Evolutionary conservation across 2,329 filamentous ascomycete genomes (phyloP), one percentile per base, ranked within the genome.

Genomic region (Cytospora piceicola): DNA sequence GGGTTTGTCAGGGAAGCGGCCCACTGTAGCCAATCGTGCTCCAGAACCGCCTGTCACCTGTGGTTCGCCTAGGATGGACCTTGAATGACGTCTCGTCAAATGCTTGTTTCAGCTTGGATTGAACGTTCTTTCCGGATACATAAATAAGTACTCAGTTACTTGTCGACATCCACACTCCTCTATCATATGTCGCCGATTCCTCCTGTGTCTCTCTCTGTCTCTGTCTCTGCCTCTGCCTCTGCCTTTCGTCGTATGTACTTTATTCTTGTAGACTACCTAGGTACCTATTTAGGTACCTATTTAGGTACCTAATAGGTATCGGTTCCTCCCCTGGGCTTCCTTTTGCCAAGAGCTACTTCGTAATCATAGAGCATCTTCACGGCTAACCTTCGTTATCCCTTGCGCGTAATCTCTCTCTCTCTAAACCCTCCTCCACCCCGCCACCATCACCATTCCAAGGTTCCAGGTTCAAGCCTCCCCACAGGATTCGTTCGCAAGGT

Each of bases 381-480:
- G 14, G 12, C n/a, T n/a, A 51, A 42, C 61, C 61, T 46, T 64
- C 61, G 61, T 54, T 30, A 46, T 34, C 64, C 34, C 39, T 36
- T 39, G 64, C 69, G 49, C 64, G 66, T 49, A 67, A 17, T 42
- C 39, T 79, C 79, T 39, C 36, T 42, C 39, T 79, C 79, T 39
- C 36, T n/a, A 20, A 36, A 53, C 34, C 36, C 42, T 53, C 29
- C n/a, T 58, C 59, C 9, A 32, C 22, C 20, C n/a, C 53, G 20
- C 53, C 20, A 56, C 39, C 36, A 22, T 42, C 20, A 56, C 39
- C 36, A 22, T 42, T 36, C 12, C 27, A 36, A 49, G 46, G 36
- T 53, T 27, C 3, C n/a, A 49, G 22, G 12, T 42, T 39, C 34
- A n/a, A 12, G 3, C n/a, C 20, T 49, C 57, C 59, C 60, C 39